Percentiles rank a stretch among this genome's conserved stretches.
Evolutionary conservation across 202 grass and related monocot genomes (phyloP).

Genomic region (Eragrostis tef): DNA sequence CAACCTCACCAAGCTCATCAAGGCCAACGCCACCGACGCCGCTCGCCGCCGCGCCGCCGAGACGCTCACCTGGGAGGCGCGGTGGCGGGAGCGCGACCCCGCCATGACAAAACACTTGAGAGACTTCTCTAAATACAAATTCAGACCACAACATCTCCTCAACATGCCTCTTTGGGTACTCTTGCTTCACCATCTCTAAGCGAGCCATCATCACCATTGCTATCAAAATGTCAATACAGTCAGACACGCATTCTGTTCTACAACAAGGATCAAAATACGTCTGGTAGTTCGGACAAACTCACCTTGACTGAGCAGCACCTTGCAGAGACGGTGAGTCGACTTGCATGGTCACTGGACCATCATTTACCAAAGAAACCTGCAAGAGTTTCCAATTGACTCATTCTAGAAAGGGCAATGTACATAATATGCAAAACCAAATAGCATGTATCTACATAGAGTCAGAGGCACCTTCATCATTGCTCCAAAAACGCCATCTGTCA

Average conservation of each 20-base stretch:
- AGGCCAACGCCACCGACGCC: slow-evolving; percentile 63
- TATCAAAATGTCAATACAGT: slow-evolving; percentile 36
- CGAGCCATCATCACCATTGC: slow-evolving; percentile 44
- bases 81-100: slow-evolving; percentile 71
- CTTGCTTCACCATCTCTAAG: slow-evolving; percentile 48
- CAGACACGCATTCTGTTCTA: not conserved
- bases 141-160: too few species aligned
- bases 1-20: slow-evolving; percentile 85
- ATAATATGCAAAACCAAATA: slow-evolving; percentile 24
- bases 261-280: not conserved
- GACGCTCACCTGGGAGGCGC: slow-evolving; percentile 85
- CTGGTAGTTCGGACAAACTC: slow-evolving; percentile 31
- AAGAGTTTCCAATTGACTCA: slow-evolving; percentile 40
- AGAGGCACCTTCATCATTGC: slow-evolving; percentile 90
- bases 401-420: slow-evolving; percentile 7
- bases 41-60: slow-evolving; percentile 53
- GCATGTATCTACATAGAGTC: slow-evolving; percentile 9
- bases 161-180: slow-evolving; percentile 2
- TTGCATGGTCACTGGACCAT: slow-evolving; percentile 97
- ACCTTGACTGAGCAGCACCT: slow-evolving; percentile 65
- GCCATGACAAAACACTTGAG: slow-evolving; percentile 17
- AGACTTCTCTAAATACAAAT: not conserved
- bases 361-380: slow-evolving; percentile 89
- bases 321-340: slow-evolving; percentile 66
- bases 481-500: slow-evolving; percentile 90